Conservation (phyloP, 805 yeast genomes). For the Candida maesae region DNA sequence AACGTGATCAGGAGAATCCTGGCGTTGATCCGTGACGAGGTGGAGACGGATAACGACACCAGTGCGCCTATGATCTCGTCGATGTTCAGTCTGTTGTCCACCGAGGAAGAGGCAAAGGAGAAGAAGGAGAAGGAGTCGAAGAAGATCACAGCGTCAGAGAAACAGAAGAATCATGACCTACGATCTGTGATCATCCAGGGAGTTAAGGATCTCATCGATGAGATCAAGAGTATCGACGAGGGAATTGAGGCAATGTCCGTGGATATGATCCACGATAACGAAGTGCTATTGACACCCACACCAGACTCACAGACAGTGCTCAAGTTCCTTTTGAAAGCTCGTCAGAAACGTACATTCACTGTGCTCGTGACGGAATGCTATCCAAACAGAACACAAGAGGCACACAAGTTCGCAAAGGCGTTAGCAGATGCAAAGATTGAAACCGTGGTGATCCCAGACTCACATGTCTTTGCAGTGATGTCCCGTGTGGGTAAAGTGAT, state of each 20-base stretch:
- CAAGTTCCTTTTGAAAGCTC: conserved; percentile 80
- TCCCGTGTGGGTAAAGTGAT: conserved; percentile 95
- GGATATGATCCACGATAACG: conserved; percentile 92
- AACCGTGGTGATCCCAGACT: conserved; percentile 87
- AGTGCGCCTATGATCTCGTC: conserved; percentile 62
- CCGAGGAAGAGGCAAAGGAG: conserved; percentile 24
- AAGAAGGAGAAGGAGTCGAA: conserved; percentile 20
- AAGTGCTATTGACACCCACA: conserved; percentile 84
- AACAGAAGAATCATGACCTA: conserved; percentile 48
- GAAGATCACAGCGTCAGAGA: conserved; percentile 27
- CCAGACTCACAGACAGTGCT: conserved; percentile 88
- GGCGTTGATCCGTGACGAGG: conserved; percentile 83
- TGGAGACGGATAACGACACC: conserved; percentile 31
- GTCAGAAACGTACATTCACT: conserved; percentile 85
- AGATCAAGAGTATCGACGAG: conserved; percentile 83
- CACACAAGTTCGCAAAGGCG: conserved; percentile 75
- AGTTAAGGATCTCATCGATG: conserved; percentile 88
- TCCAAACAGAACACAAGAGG: conserved; percentile 78
- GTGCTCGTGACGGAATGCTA: conserved; percentile 89
- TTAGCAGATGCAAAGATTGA: conserved; percentile 85
- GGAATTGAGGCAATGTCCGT: conserved; percentile 87
- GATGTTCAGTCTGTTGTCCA: conserved; percentile 82
- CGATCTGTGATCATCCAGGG: conserved; percentile 88
- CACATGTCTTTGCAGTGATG: conserved; percentile 93
- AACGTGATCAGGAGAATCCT: conserved; percentile 87